Percentiles rank a stretch among this genome's conserved stretches.
These are phyloP conservation scores for Epicoccum nigrum DNA, from an alignment of 2,329 filamentous ascomycete species.

Conservation along the genomic window DNA sequence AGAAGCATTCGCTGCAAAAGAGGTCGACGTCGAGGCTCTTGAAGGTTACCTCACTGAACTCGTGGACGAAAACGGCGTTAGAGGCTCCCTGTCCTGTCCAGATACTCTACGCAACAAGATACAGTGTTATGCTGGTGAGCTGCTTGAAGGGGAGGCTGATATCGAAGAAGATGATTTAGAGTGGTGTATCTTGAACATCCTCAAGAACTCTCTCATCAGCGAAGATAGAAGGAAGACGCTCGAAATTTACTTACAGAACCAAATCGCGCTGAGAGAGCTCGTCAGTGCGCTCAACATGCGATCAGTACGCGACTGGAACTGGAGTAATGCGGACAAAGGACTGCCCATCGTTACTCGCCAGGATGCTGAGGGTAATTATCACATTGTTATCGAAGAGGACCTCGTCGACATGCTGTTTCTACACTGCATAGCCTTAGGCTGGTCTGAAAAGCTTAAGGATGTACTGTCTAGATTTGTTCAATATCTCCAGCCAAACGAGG, in stretches of 20 bases:
- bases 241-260: constrained; percentile 34
- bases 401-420: constrained; percentile 38
- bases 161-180: constrained; percentile 53
- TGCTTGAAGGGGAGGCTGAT: constrained; percentile 26
- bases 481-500: background rate
- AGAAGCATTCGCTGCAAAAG: constrained; percentile 21
- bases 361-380: constrained; percentile 30
- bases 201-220: constrained; percentile 57
- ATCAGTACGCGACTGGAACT: constrained; percentile 34
- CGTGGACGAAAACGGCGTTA: constrained; percentile 15
- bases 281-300: constrained; percentile 32
- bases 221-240: constrained; percentile 53
- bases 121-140: constrained; percentile 18
- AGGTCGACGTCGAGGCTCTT: constrained; percentile 27
- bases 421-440: constrained; percentile 29
- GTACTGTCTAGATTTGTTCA: constrained; percentile 11
- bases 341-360: constrained; percentile 30
- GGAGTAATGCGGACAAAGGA: constrained; percentile 27
- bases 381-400: constrained; percentile 34
- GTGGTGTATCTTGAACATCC: constrained; percentile 56
- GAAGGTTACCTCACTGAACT: constrained; percentile 28
- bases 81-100: constrained; percentile 9
- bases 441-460: constrained; percentile 30
- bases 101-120: constrained; percentile 22
- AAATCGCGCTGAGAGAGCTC: constrained; percentile 31